Conservation (phyloP, 164 flowering plant genomes). For the Warburgia ugandensis region DNA sequence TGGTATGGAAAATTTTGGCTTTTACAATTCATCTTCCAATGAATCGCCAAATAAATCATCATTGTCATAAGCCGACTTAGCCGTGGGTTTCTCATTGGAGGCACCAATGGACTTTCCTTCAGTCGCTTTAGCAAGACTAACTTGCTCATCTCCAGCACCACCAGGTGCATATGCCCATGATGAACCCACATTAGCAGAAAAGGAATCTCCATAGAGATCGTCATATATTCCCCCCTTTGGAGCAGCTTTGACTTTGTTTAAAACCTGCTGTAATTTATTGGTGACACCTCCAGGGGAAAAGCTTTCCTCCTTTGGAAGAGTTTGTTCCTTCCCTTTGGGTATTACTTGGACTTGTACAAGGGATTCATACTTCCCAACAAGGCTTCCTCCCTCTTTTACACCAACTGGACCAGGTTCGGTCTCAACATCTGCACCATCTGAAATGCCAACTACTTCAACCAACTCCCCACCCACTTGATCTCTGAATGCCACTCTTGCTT, state of each 20-base stretch:
- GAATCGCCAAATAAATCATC: slow-evolving; percentile 94
- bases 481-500: slow-evolving; percentile 64
- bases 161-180: slow-evolving; percentile 73
- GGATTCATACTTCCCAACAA: slow-evolving; percentile 94
- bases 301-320: slow-evolving; percentile 33
- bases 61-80: slow-evolving; percentile 27
- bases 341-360: slow-evolving; percentile 81
- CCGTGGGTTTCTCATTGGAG: slow-evolving; percentile 20
- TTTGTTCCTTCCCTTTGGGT: slow-evolving; percentile 74
- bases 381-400: slow-evolving; percentile 87
- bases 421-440: slow-evolving; percentile 92
- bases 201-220: slow-evolving; percentile 82
- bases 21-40: background rate
- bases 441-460: slow-evolving; percentile 84
- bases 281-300: slow-evolving; percentile 58
- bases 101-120: slow-evolving; percentile 21
- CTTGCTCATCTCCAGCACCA: slow-evolving; percentile 20
- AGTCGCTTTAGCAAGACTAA: slow-evolving; percentile 18
- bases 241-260: slow-evolving; percentile 68
- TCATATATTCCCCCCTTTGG: slow-evolving; percentile 72
- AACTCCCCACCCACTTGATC: slow-evolving; percentile 92
- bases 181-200: slow-evolving; percentile 63
- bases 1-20: background rate
- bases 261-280: slow-evolving; percentile 62
- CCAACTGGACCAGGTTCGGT: slow-evolving; percentile 97